Evolutionary conservation across 2,329 filamentous ascomycete genomes (phyloP).

Genomic region (Truncatella angustata): DNA sequence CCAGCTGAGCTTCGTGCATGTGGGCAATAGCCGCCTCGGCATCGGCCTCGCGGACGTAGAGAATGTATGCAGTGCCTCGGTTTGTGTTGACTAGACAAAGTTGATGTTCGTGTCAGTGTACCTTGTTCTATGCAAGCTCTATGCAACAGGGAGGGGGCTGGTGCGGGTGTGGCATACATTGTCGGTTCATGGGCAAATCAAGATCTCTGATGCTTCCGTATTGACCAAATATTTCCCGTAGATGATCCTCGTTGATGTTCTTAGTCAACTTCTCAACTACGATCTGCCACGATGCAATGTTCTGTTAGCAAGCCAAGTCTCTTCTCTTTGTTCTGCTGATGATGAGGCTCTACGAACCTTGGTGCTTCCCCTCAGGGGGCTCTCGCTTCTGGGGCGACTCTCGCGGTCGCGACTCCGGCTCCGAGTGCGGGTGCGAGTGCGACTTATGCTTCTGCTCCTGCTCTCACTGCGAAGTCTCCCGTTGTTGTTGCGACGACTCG

Average conservation of each 20-base stretch:
- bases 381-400: constrained; percentile 35
- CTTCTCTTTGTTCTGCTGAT: background rate
- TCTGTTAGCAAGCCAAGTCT: background rate
- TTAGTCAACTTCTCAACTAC: constrained; percentile 95
- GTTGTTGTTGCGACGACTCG: constrained; percentile 26
- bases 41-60: constrained; percentile 12
- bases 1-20: constrained; percentile 97
- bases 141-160: no score
- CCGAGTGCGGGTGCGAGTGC: no score
- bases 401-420: constrained; percentile 30
- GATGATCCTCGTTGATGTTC: constrained; percentile 85
- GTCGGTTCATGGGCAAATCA: constrained; percentile 84
- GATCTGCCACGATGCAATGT: constrained; percentile 56
- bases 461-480: constrained; percentile 2
- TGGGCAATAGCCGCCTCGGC: constrained; percentile 72
- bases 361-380: constrained; percentile 44
- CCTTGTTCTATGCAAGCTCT: no score
- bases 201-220: constrained; percentile 86
- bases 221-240: constrained; percentile 86
- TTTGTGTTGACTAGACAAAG: constrained; percentile 73
- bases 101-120: background rate
- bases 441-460: constrained; percentile 14
- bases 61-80: constrained; percentile 58
- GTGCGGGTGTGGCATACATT: constrained; percentile 56
- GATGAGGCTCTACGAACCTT: constrained; percentile 39